phyloP scores from a whole-genome alignment of 441 rosid genomes.

The Breynia disticha region DNA sequence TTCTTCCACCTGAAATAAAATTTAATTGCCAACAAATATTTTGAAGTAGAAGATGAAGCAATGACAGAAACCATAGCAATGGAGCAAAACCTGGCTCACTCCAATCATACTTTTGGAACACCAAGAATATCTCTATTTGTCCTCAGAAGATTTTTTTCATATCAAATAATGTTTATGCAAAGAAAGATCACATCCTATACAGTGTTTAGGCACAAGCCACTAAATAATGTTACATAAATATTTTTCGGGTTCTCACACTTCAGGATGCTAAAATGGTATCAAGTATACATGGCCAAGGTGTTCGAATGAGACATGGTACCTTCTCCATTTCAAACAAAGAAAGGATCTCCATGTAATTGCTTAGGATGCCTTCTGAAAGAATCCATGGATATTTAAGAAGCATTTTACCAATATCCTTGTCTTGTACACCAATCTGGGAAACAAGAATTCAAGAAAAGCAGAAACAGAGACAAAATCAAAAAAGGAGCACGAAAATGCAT shows the following conservation, averaged over 20 bases:
- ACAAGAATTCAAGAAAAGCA: conserved; percentile 11
- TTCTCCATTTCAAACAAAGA: conserved; percentile 43
- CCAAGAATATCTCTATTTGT: neutral
- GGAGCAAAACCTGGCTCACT: no score
- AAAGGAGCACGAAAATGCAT: neutral
- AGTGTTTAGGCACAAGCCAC: no score
- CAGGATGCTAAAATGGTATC: no score
- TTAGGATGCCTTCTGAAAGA: conserved; percentile 54
- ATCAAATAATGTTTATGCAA: no score
- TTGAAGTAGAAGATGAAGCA: neutral
- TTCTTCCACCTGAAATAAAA: conserved; percentile 49
- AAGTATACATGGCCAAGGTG: no score
- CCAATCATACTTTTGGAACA: no score
- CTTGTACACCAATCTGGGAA: conserved; percentile 36
- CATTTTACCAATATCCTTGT: conserved; percentile 47
- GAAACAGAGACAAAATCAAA: neutral
- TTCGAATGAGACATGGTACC: conserved; percentile 27
- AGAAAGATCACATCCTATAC: no score
- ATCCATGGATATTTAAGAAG: conserved; percentile 81
- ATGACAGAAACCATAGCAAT: no score
- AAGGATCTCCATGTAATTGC: conserved; percentile 46
- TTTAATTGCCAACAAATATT: neutral
- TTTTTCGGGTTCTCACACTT: no score
- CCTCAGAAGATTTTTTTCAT: neutral
- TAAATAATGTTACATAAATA: no score